Evolutionary conservation across 2,329 filamentous ascomycete genomes (phyloP).

Genomic region (Teratosphaeria epicoccoides): DNA sequence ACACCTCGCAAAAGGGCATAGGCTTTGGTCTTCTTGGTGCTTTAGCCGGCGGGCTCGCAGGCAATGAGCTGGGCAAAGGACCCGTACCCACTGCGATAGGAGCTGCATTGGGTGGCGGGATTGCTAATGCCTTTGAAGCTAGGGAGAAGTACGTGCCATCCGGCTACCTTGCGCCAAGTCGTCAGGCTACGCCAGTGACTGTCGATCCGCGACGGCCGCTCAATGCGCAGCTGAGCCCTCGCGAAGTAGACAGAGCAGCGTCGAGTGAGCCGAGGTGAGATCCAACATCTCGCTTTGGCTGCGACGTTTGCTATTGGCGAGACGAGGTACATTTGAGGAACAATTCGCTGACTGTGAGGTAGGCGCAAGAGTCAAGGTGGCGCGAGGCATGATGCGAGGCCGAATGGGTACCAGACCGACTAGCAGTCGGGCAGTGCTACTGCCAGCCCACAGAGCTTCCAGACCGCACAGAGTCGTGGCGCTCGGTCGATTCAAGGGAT

Average conservation of each 20-base stretch:
- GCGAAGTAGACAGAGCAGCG: background rate
- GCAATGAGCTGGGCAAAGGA: constrained; percentile 19
- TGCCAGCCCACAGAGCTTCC: background rate
- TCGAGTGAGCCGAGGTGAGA: constrained; percentile 3
- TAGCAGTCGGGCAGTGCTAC: constrained; percentile 1
- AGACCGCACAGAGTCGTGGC: background rate
- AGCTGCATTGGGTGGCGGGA: constrained; percentile 18
- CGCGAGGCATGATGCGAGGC: background rate
- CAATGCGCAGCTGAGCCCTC: background rate
- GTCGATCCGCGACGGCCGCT: constrained; percentile 8
- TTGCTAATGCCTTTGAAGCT: constrained; percentile 22
- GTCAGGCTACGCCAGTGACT: constrained; percentile 2
- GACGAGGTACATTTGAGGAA: background rate
- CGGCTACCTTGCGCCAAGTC: background rate
- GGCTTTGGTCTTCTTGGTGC: constrained; percentile 20
- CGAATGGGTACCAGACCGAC: constrained; percentile 1
- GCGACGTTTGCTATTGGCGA: background rate
- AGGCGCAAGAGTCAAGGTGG: background rate
- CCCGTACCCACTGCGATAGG: constrained; percentile 16
- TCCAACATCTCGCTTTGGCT: constrained; percentile 4
- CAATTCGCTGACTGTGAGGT: background rate
- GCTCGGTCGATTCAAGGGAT: background rate
- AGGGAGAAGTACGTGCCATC: constrained; percentile 19
- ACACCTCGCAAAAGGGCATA: constrained; percentile 18
- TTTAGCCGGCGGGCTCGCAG: constrained; percentile 21